phyloP scores from a whole-genome alignment of 2,329 filamentous ascomycete species.

The Sclerotinia spermophila region DNA sequence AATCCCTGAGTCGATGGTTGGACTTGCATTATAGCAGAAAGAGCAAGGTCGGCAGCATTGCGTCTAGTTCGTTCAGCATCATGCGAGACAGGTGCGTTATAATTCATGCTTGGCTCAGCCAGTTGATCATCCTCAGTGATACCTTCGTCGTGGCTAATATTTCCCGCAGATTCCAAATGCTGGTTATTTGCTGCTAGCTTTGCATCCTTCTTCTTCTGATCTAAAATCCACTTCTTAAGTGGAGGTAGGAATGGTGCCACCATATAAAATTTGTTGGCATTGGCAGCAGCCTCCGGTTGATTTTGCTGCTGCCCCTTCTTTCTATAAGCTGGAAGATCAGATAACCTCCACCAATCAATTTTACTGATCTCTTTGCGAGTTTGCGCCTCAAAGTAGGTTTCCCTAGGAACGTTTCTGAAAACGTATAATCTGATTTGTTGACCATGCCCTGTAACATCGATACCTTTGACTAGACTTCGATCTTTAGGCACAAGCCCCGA shows the following conservation, averaged over 20 bases:
- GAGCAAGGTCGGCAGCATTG: constrained; percentile 36
- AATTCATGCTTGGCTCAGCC: constrained; percentile 23
- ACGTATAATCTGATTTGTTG: constrained; percentile 92
- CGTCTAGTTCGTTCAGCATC: constrained; percentile 6
- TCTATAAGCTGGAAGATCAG: constrained; percentile 77
- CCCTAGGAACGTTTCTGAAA: constrained; percentile 81
- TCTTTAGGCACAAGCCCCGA: constrained; percentile 73
- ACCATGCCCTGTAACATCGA: constrained; percentile 85
- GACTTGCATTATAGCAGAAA: constrained; percentile 54
- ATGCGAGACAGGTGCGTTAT: constrained; percentile 22
- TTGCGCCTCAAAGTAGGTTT: constrained; percentile 82
- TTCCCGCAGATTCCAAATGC: constrained; percentile 40
- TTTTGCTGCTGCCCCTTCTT: constrained; percentile 60
- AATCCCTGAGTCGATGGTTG: constrained; percentile 51
- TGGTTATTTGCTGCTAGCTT: constrained; percentile 43
- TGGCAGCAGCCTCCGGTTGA: constrained; percentile 51
- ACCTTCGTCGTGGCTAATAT: constrained; percentile 51
- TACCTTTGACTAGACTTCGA: constrained; percentile 66
- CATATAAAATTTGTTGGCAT: constrained; percentile 90
- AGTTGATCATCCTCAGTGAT: constrained; percentile 58
- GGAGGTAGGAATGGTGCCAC: constrained; percentile 87
- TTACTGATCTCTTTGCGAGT: constrained; percentile 97
- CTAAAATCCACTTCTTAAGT: constrained; percentile 85
- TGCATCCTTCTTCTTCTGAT: constrained; percentile 71
- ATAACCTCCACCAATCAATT: constrained; percentile 90